These are phyloP conservation scores for Hirschfeldia incana DNA, from an alignment of 345 rosid species.

Conservation along the genomic window DNA sequence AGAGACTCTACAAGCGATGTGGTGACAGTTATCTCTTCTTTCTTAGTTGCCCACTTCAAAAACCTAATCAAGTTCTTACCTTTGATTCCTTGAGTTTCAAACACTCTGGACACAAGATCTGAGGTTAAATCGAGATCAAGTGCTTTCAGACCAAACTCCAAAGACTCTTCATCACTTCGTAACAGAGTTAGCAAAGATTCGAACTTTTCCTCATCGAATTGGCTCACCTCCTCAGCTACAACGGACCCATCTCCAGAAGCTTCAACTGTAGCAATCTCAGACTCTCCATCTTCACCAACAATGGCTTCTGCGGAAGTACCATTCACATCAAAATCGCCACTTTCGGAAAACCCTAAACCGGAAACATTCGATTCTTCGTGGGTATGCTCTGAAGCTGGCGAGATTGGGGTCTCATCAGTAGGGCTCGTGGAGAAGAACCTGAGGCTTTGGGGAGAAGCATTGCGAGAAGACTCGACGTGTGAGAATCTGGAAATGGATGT, in stretches of 20 bases:
- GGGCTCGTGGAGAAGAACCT: conserved; percentile 46
- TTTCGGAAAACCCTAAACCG: conserved; percentile 20
- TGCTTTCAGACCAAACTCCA: conserved; percentile 54
- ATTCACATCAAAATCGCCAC: conserved; percentile 31
- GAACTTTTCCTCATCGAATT: conserved; percentile 52
- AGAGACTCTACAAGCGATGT: conserved; percentile 49
- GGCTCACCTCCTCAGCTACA: conserved; percentile 35
- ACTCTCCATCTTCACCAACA: conserved; percentile 19
- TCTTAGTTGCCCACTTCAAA: conserved; percentile 58
- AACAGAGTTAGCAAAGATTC: conserved; percentile 63
- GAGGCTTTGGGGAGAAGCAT: conserved; percentile 26
- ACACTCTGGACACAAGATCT: conserved; percentile 56
- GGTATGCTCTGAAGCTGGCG: conserved; percentile 13
- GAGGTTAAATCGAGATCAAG: conserved; percentile 47
- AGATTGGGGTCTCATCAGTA: conserved; percentile 16
- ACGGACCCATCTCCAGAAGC: conserved; percentile 22
- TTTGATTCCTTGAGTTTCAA: conserved; percentile 50
- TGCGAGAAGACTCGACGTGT: conserved; percentile 17
- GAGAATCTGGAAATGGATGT: conserved; percentile 26
- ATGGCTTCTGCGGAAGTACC: background rate
- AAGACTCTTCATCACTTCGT: conserved; percentile 61
- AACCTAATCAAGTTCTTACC: conserved; percentile 65
- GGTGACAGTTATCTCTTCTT: conserved; percentile 41
- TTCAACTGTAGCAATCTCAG: conserved; percentile 12
- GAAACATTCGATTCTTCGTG: conserved; percentile 17